phyloP scores from a whole-genome alignment of 2,329 filamentous ascomycete genomes.

The Hymenoscyphus salicellus region DNA sequence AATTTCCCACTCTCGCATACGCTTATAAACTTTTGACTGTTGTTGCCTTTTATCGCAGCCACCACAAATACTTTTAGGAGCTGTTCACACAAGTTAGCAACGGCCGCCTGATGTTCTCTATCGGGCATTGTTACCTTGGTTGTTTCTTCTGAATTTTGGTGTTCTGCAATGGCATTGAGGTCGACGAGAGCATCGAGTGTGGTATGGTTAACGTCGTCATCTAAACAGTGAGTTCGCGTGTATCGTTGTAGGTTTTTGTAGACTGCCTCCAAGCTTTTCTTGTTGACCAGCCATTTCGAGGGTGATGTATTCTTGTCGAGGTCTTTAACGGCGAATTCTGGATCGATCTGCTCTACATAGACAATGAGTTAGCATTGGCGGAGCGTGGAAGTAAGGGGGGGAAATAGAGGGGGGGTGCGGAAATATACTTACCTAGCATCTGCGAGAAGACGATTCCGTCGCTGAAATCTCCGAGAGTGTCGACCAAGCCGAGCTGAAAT shows the following conservation, averaged over 20 bases:
- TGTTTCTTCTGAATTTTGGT: slow-evolving; percentile 53
- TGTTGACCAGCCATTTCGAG: slow-evolving; percentile 41
- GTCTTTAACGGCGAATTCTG: slow-evolving; percentile 53
- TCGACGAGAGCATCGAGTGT: slow-evolving; percentile 48
- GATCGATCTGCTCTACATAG: slow-evolving; percentile 55
- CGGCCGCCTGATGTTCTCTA: slow-evolving; percentile 5
- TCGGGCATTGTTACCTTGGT: slow-evolving; percentile 44
- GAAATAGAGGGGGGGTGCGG: background rate
- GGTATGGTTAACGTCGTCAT: slow-evolving; percentile 43
- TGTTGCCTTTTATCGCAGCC: slow-evolving; percentile 58
- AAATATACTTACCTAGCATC: slow-evolving; percentile 39
- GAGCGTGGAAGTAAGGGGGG: background rate
- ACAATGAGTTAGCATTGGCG: slow-evolving; percentile 38
- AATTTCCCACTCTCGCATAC: slow-evolving; percentile 37
- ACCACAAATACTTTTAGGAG: slow-evolving; percentile 55
- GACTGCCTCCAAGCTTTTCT: slow-evolving; percentile 52
- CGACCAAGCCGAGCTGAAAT: slow-evolving; percentile 34
- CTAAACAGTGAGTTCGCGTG: slow-evolving; percentile 51
- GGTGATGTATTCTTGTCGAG: slow-evolving; percentile 46
- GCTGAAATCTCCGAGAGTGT: slow-evolving; percentile 34
- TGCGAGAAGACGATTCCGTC: slow-evolving; percentile 36
- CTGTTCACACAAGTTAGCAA: slow-evolving; percentile 40
- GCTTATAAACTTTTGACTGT: slow-evolving; percentile 52
- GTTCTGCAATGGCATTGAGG: slow-evolving; percentile 56
- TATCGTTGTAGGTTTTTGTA: slow-evolving; percentile 55